These are phyloP conservation scores for Tylopilus vinaceipallidus DNA, from an alignment of 768 basidiomycete genomes.

Conservation along the genomic window DNA sequence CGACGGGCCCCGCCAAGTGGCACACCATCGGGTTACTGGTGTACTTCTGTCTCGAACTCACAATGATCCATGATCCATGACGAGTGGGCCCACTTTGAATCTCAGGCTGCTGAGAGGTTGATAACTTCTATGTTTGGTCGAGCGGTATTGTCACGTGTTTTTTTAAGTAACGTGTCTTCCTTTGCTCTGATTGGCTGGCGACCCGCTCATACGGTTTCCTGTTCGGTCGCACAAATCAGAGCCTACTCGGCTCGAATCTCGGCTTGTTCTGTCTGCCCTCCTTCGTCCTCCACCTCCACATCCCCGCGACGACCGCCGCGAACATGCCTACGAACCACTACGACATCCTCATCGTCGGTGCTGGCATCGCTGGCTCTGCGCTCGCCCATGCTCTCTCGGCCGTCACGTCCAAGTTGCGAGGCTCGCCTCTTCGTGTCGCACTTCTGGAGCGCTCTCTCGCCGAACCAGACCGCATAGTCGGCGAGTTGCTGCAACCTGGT, in stretches of 20 bases:
- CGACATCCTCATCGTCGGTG: conserved; percentile 88
- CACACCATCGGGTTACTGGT: too few species aligned
- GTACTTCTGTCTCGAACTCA: too few species aligned
- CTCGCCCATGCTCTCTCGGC: conserved; percentile 83
- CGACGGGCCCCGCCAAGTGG: too few species aligned
- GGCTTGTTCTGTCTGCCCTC: background rate
- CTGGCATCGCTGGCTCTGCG: conserved; percentile 85
- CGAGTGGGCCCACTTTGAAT: too few species aligned
- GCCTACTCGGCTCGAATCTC: background rate
- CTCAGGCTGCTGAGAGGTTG: too few species aligned
- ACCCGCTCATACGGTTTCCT: background rate
- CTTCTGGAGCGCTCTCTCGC: conserved; percentile 89
- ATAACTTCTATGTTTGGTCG: too few species aligned
- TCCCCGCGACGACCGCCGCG: background rate
- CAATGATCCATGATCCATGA: too few species aligned
- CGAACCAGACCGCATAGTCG: conserved; percentile 95
- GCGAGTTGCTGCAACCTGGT: conserved; percentile 93
- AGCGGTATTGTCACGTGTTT: too few species aligned
- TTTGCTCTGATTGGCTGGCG: too few species aligned
- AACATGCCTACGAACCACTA: conserved; percentile 37
- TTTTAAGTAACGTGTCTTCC: too few species aligned
- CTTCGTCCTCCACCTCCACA: background rate
- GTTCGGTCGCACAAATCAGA: background rate
- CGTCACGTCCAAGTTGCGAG: conserved; percentile 39
- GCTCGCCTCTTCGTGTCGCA: conserved; percentile 68